phyloP scores from a whole-genome alignment of 306 rosid species.

The Medicago arabica region DNA sequence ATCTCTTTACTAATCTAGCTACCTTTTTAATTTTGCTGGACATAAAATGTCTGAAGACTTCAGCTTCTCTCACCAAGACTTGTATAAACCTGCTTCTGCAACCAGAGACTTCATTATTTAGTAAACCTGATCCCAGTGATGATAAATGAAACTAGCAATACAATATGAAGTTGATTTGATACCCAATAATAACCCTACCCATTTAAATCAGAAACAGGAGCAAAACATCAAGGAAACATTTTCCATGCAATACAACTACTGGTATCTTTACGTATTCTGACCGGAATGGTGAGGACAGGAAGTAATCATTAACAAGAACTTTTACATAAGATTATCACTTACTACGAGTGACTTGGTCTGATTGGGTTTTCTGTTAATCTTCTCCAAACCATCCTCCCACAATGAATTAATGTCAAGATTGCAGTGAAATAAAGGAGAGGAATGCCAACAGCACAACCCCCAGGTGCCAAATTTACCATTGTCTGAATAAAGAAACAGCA shows the following conservation, averaged over 20 bases:
- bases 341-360: slow-evolving; percentile 47
- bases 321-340: slow-evolving; percentile 29
- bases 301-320: slow-evolving; percentile 31
- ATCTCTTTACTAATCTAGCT: slow-evolving; percentile 14
- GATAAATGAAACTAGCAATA: slow-evolving; percentile 25
- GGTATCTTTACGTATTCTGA: slow-evolving; percentile 14
- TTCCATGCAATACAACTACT: slow-evolving; percentile 25
- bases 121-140: slow-evolving; percentile 13
- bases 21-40: neutral
- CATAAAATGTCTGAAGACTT: slow-evolving; percentile 1
- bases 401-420: slow-evolving; percentile 62
- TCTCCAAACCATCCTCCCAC: slow-evolving; percentile 91
- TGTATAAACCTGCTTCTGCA: neutral
- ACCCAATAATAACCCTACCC: slow-evolving; percentile 23
- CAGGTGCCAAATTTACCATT: slow-evolving; percentile 80
- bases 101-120: neutral
- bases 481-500: slow-evolving; percentile 64
- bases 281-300: slow-evolving; percentile 23
- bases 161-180: slow-evolving; percentile 24
- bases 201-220: slow-evolving; percentile 16
- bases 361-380: slow-evolving; percentile 66
- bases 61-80: slow-evolving; percentile 8
- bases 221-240: slow-evolving; percentile 16
- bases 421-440: slow-evolving; percentile 75
- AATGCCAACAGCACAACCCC: slow-evolving; percentile 80